These are phyloP conservation scores for Pyrenopolyporus hunteri DNA, from an alignment of 495 filamentous ascomycete species.

Conservation along the genomic window DNA sequence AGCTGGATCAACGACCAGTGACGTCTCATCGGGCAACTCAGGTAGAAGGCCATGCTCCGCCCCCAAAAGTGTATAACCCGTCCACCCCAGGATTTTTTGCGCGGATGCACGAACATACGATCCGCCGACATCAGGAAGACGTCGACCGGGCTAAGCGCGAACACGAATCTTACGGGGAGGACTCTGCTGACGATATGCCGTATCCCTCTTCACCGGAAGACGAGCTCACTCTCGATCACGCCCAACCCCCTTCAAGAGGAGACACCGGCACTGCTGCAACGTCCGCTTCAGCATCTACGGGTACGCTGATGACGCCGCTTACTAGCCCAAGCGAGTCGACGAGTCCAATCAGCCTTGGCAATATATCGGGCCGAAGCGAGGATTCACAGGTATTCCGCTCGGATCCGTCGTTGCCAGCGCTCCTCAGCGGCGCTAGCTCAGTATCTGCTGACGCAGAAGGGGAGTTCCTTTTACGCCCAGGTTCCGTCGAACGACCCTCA, in stretches of 20 bases:
- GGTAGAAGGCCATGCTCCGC: constrained; percentile 37
- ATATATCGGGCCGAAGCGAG: constrained; percentile 59
- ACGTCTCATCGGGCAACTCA: constrained; percentile 52
- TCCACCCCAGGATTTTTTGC: constrained; percentile 40
- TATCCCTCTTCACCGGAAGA: constrained; percentile 61
- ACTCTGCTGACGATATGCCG: constrained; percentile 33
- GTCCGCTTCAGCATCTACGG: constrained; percentile 54
- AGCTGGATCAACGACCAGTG: constrained; percentile 45
- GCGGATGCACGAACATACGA: constrained; percentile 39
- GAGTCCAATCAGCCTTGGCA: constrained; percentile 62
- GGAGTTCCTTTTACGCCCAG: constrained; percentile 59
- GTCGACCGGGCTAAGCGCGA: constrained; percentile 32
- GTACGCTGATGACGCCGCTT: constrained; percentile 48
- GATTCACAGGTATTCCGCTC: constrained; percentile 68
- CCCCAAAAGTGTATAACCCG: constrained; percentile 34
- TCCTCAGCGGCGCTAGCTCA: constrained; percentile 82
- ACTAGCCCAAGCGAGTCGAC: constrained; percentile 59
- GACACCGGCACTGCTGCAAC: constrained; percentile 51
- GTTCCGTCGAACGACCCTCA: constrained; percentile 46
- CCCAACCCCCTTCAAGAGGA: constrained; percentile 40
- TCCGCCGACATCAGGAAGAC: constrained; percentile 36
- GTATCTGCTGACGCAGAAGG: constrained; percentile 66
- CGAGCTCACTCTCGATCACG: constrained; percentile 41
- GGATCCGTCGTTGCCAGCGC: constrained; percentile 76
- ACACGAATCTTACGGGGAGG: constrained; percentile 3